phyloP scores from a whole-genome alignment of 805 yeast species.

The Candida piceae region DNA sequence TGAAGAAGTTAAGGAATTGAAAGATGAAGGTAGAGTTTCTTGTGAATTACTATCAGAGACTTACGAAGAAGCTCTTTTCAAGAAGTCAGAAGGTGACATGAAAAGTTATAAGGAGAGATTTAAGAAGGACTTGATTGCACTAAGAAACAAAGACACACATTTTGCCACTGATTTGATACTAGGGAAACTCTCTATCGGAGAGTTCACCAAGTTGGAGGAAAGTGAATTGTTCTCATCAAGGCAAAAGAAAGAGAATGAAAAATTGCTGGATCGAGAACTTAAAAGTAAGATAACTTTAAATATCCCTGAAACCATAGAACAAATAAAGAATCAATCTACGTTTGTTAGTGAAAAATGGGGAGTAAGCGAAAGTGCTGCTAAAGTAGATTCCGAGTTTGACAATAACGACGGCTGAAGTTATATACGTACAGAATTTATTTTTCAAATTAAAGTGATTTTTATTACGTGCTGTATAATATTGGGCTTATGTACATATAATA shows the following conservation, averaged over 20 bases:
- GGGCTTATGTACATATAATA: no score
- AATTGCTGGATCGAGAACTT: slow-evolving; percentile 26
- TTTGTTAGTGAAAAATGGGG: slow-evolving; percentile 32
- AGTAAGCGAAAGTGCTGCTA: slow-evolving; percentile 30
- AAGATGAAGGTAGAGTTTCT: neutral
- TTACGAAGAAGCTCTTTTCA: slow-evolving; percentile 24
- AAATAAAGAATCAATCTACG: slow-evolving; percentile 22
- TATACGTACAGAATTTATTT: no score
- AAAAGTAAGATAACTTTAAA: slow-evolving; percentile 23
- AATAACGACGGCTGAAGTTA: slow-evolving; percentile 5
- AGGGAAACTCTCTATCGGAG: slow-evolving; percentile 16
- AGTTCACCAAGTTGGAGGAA: slow-evolving; percentile 20
- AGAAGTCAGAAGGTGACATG: slow-evolving; percentile 11
- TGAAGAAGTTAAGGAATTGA: slow-evolving; percentile 1
- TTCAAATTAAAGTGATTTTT: no score
- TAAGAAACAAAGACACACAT: slow-evolving; percentile 22
- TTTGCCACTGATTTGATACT: slow-evolving; percentile 19
- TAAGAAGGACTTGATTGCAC: slow-evolving; percentile 29
- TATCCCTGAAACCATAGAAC: slow-evolving; percentile 25
- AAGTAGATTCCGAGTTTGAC: slow-evolving; percentile 27
- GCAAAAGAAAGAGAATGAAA: slow-evolving; percentile 25
- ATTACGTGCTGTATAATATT: no score
- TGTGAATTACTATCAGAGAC: slow-evolving; percentile 9
- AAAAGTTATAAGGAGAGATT: slow-evolving; percentile 23
- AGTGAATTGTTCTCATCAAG: slow-evolving; percentile 23